phyloP scores from a whole-genome alignment of 2,329 filamentous ascomycete species.

The Cadophora gregata region DNA sequence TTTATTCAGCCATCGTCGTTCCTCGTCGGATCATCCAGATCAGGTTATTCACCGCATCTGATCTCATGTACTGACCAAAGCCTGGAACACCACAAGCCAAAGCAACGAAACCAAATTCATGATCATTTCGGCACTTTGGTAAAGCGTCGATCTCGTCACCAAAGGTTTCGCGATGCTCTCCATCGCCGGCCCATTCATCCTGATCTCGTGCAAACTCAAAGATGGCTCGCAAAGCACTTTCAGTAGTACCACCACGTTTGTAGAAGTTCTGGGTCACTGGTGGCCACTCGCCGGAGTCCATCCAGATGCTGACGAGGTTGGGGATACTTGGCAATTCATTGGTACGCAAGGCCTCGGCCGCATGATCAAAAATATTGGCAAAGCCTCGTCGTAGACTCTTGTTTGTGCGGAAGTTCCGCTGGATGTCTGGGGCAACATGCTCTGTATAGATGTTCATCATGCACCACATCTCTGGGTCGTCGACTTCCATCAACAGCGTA shows the following conservation, averaged over 20 bases:
- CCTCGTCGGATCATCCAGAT: neutral
- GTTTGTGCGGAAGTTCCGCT: conserved; percentile 44
- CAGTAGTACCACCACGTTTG: conserved; percentile 42
- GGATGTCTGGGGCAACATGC: conserved; percentile 38
- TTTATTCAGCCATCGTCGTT: neutral
- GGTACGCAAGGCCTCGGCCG: conserved; percentile 36
- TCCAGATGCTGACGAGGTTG: conserved; percentile 23
- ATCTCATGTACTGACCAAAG: neutral
- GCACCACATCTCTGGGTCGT: conserved; percentile 34
- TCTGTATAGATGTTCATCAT: conserved; percentile 28
- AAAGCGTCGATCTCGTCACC: conserved; percentile 35
- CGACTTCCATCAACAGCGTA: conserved; percentile 32
- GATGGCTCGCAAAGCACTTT: conserved; percentile 39
- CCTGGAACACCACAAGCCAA: conserved; percentile 35
- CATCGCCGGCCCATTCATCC: conserved; percentile 43
- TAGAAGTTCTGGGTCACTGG: conserved; percentile 43
- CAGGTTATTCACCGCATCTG: neutral
- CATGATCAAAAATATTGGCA: conserved; percentile 43
- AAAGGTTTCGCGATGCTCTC: conserved; percentile 32
- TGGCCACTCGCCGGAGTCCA: conserved; percentile 33
- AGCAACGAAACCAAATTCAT: conserved; percentile 46
- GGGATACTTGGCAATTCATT: conserved; percentile 23
- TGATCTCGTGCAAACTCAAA: conserved; percentile 41
- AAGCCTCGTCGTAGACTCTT: conserved; percentile 47
- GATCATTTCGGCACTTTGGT: conserved; percentile 46